phyloP scores from a whole-genome alignment of 192 early-diverging fungal species.

The Linnemannia exigua region DNA sequence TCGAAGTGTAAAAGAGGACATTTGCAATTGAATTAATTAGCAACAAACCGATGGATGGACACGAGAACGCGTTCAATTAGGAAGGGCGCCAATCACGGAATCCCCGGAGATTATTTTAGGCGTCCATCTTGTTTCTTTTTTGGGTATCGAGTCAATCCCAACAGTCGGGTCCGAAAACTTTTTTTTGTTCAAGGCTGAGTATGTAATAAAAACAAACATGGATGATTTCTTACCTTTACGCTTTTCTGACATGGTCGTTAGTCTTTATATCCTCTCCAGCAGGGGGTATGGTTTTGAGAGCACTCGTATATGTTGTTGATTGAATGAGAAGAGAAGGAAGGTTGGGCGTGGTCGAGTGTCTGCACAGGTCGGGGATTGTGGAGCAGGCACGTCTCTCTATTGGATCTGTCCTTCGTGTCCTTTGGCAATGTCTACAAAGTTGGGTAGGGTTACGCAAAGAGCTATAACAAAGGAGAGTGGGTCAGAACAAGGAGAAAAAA shows the following conservation, averaged over 20 bases:
- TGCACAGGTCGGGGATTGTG: slow-evolving; percentile 6
- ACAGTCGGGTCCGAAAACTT: background rate
- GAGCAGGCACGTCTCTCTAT: slow-evolving; percentile 5
- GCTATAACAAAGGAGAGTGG: background rate
- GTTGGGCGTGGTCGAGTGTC: slow-evolving; percentile 3
- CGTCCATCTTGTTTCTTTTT: background rate
- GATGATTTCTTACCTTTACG: slow-evolving; percentile 37
- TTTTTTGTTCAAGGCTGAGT: background rate
- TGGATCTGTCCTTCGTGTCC: slow-evolving; percentile 4
- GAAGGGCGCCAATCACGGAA: background rate
- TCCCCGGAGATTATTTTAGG: background rate
- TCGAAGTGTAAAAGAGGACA: background rate
- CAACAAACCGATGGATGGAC: background rate
- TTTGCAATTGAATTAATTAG: background rate
- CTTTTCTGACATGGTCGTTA: slow-evolving; percentile 48
- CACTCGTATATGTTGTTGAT: background rate
- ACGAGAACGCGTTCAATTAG: background rate
- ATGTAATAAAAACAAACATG: background rate
- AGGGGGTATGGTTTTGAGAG: background rate
- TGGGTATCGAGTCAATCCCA: background rate
- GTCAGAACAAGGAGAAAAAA: background rate
- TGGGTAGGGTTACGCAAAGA: slow-evolving; percentile 9
- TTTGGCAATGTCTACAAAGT: background rate
- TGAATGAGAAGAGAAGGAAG: background rate
- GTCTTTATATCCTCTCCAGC: background rate